These are phyloP conservation scores for Naganishia vaughanmartiniae DNA, from an alignment of 768 basidiomycete species.

Conservation along the genomic window DNA sequence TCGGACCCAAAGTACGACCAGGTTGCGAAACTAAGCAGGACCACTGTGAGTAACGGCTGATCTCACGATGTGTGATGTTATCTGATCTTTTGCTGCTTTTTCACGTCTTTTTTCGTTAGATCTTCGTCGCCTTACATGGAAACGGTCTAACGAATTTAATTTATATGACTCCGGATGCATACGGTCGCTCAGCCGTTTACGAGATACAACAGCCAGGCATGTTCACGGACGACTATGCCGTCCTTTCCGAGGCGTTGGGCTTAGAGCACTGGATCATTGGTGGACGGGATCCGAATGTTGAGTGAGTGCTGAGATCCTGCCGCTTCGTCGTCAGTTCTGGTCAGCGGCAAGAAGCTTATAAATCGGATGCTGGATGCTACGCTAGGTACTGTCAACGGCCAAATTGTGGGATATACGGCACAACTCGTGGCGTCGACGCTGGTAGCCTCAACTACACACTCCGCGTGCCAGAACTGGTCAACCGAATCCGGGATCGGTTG, in stretches of 20 bases:
- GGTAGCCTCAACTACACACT: neutral
- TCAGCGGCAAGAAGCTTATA: neutral
- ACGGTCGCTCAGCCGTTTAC: conserved; percentile 25
- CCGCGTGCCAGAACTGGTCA: neutral
- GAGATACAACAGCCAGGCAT: conserved; percentile 27
- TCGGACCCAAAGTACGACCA: conserved; percentile 34
- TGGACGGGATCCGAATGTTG: neutral
- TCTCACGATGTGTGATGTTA: too few relatives aligned
- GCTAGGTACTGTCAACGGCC: conserved; percentile 1
- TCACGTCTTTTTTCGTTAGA: conserved; percentile 4
- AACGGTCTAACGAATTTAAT: conserved; percentile 40
- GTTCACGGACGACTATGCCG: conserved; percentile 24
- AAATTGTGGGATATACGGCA: neutral
- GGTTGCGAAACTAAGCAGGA: conserved; percentile 31
- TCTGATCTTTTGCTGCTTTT: neutral
- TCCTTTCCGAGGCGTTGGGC: conserved; percentile 26
- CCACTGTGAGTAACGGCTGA: conserved; percentile 30
- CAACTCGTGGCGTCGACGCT: neutral
- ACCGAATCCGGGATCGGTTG: neutral
- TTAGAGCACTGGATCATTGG: conserved; percentile 30
- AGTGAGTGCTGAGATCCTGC: neutral
- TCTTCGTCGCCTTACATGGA: conserved; percentile 37
- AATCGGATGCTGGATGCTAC: too few relatives aligned
- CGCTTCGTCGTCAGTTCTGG: neutral
- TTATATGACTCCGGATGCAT: conserved; percentile 34